These are phyloP conservation scores for Talaromyces sp. DNA, from an alignment of 2,329 filamentous ascomycete genomes.

Conservation along the genomic window DNA sequence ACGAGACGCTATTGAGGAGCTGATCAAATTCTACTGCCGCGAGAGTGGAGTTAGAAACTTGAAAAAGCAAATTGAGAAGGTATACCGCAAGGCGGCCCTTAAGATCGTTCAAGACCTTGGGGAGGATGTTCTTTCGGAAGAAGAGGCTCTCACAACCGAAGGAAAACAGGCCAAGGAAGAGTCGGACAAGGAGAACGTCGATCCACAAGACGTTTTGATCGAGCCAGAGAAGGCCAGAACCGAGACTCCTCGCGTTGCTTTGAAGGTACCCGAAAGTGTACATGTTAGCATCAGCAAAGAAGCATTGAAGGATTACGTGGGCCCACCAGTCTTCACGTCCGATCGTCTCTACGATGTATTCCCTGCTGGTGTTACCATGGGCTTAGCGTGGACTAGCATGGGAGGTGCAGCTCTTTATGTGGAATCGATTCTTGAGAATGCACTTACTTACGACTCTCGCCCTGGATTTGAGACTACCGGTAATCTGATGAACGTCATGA, in stretches of 20 bases:
- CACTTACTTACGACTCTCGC: constrained; percentile 68
- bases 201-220: constrained; percentile 60
- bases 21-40: constrained; percentile 98
- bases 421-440: constrained; percentile 88
- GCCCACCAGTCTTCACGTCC: constrained; percentile 90
- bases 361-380: constrained; percentile 94
- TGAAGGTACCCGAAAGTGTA: constrained; percentile 81
- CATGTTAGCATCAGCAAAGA: constrained; percentile 83
- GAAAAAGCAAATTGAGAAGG: constrained; percentile 99
- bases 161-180: constrained; percentile 71
- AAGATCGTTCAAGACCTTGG: constrained; percentile 96
- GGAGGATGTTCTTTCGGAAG: constrained; percentile 75
- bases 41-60: constrained; percentile 96
- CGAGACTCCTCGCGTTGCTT: constrained; percentile 66
- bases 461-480: constrained; percentile 87
- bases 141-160: constrained; percentile 77
- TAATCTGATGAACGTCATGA: constrained; percentile 95
- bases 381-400: constrained; percentile 95
- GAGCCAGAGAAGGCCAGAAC: constrained; percentile 38
- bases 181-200: constrained; percentile 56
- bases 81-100: constrained; percentile 92
- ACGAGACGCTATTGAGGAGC: constrained; percentile 84
- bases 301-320: constrained; percentile 94
- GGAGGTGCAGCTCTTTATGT: constrained; percentile 95
- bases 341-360: constrained; percentile 93